Conservation (phyloP, 2,329 filamentous ascomycete species). For the Arthrobotrys conoides region DNA sequence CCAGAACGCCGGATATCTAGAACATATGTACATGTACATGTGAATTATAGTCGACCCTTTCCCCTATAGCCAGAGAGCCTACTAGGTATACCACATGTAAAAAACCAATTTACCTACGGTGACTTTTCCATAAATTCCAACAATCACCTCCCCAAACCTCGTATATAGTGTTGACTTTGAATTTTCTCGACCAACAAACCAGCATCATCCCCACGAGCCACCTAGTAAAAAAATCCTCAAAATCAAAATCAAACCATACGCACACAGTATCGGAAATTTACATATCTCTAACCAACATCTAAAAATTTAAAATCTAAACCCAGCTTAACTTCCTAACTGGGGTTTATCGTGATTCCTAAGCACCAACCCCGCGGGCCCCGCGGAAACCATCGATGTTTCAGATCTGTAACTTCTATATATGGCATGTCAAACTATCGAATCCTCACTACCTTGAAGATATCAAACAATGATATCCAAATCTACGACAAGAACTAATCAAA, state of each 20-base stretch:
- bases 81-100: too few species aligned
- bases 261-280: background rate
- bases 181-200: background rate
- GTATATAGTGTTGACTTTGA: background rate
- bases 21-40: too few species aligned
- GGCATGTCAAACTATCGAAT: conserved; percentile 4
- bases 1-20: too few species aligned
- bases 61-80: too few species aligned
- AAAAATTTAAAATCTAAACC: conserved; percentile 2
- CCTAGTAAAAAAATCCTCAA: background rate
- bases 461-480: too few species aligned
- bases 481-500: background rate
- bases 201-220: background rate
- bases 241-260: background rate
- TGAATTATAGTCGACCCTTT: too few species aligned
- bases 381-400: conserved; percentile 12
- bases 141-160: background rate
- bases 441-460: background rate
- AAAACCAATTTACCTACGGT: too few species aligned
- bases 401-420: conserved; percentile 14
- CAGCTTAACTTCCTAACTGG: background rate
- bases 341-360: background rate
- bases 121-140: too few species aligned
- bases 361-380: background rate
- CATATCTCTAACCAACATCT: background rate